phyloP scores from a whole-genome alignment of 306 rosid genomes.

The Vigna angularis region DNA sequence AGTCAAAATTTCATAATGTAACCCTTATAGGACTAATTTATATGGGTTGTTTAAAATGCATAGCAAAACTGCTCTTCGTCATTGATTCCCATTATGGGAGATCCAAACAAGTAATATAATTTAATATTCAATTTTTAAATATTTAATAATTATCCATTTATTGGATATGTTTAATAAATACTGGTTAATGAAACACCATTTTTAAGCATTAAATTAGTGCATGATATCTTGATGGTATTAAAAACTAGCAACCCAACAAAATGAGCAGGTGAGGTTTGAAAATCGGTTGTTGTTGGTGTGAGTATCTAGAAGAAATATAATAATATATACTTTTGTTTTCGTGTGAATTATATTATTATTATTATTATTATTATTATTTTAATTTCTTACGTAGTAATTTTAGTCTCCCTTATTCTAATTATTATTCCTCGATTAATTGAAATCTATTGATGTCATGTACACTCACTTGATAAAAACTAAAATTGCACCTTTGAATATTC shows the following conservation, averaged over 20 bases:
- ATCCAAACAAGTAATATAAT: no score
- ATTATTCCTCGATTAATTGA: no score
- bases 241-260: constrained; percentile 25
- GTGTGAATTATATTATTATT: no score
- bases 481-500: no score
- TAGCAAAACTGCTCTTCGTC: neutral
- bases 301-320: neutral
- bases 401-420: no score
- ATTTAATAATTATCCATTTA: no score
- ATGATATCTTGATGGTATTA: neutral
- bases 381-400: no score
- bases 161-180: no score
- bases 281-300: neutral
- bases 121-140: no score
- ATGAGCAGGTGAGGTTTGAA: constrained; percentile 21
- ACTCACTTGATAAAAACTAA: no score
- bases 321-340: neutral
- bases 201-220: constrained; percentile 4
- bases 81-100: neutral
- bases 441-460: no score
- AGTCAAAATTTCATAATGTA: neutral
- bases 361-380: no score
- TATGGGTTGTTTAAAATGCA: neutral
- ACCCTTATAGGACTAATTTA: neutral
- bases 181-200: constrained; percentile 8